These are phyloP conservation scores for Parachaetomium inaequale DNA, from an alignment of 495 filamentous ascomycete species.

Conservation along the genomic window DNA sequence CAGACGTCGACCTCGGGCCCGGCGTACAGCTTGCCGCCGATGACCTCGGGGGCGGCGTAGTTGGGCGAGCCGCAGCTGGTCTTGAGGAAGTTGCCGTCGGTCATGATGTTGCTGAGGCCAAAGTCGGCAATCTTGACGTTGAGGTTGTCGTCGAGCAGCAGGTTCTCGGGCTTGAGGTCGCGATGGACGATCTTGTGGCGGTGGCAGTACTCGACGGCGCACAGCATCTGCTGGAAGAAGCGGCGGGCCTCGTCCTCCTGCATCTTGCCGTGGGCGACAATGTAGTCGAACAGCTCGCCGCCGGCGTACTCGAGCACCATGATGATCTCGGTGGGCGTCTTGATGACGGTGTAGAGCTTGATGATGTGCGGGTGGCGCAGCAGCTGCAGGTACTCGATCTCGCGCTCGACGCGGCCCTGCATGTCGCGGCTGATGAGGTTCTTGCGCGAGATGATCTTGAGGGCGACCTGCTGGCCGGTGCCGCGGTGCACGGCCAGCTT, in stretches of 20 bases:
- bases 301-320: constrained; percentile 99
- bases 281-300: constrained; percentile 94
- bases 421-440: constrained; percentile 95
- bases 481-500: constrained; percentile 90
- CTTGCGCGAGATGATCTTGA: constrained; percentile 95
- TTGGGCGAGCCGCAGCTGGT: constrained; percentile 98
- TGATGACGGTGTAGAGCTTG: constrained; percentile 98
- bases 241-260: constrained; percentile 83
- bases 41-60: constrained; percentile 96
- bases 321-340: constrained; percentile 86
- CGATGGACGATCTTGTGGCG: constrained; percentile 98
- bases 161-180: constrained; percentile 95
- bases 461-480: constrained; percentile 87
- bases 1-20: constrained; percentile 98
- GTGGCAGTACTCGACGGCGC: constrained; percentile 98
- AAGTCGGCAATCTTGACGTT: constrained; percentile 99
- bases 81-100: constrained; percentile 97
- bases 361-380: constrained; percentile 97
- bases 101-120: constrained; percentile 98
- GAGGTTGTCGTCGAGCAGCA: constrained; percentile 86
- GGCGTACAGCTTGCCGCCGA: constrained; percentile 94
- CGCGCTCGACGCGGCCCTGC: constrained; percentile 92
- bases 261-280: constrained; percentile 86
- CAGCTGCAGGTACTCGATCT: constrained; percentile 96
- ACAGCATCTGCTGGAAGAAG: constrained; percentile 99